A percentile compares a stretch with the other conserved stretches of the same genome.
These are phyloP conservation scores for Mycena crocata DNA, from an alignment of 768 basidiomycete species.

Conservation along the genomic window DNA sequence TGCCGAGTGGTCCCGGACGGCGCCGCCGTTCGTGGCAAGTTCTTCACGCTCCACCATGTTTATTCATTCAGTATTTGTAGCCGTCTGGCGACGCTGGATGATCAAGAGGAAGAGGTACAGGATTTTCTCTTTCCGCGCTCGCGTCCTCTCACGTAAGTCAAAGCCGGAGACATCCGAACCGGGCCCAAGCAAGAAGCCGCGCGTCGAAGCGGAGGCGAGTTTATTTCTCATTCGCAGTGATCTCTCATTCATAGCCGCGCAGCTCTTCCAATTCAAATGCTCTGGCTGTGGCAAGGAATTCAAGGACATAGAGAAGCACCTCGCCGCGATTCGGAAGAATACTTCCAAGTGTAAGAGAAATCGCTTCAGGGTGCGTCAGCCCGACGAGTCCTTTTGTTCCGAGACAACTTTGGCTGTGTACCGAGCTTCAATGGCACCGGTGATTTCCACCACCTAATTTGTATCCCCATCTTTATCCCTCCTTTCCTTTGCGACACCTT, in stretches of 20 bases:
- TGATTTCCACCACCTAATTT: too few species aligned
- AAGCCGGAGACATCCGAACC: not conserved
- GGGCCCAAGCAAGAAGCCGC: not conserved
- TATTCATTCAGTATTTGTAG: too few species aligned
- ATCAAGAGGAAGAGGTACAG: too few species aligned
- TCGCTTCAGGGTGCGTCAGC: not conserved
- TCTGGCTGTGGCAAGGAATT: constrained; percentile 3
- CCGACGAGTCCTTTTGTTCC: not conserved
- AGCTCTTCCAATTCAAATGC: constrained; percentile 3
- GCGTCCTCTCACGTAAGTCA: too few species aligned
- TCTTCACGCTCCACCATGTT: too few species aligned
- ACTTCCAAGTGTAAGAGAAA: not conserved
- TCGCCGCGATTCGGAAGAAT: not conserved
- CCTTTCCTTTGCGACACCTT: too few species aligned
- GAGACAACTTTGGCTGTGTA: not conserved
- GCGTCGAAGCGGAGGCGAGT: not conserved
- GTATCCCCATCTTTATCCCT: too few species aligned
- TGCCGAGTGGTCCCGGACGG: not conserved
- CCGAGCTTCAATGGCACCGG: not conserved
- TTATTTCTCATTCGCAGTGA: not conserved
- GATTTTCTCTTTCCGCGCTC: too few species aligned
- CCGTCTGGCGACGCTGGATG: too few species aligned
- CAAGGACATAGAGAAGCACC: not conserved
- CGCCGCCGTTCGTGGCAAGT: not conserved
- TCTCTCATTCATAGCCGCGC: not conserved